Base-by-base conservation (phyloP, 345 rosid genomes). In the Sapria himalayana region DNA sequence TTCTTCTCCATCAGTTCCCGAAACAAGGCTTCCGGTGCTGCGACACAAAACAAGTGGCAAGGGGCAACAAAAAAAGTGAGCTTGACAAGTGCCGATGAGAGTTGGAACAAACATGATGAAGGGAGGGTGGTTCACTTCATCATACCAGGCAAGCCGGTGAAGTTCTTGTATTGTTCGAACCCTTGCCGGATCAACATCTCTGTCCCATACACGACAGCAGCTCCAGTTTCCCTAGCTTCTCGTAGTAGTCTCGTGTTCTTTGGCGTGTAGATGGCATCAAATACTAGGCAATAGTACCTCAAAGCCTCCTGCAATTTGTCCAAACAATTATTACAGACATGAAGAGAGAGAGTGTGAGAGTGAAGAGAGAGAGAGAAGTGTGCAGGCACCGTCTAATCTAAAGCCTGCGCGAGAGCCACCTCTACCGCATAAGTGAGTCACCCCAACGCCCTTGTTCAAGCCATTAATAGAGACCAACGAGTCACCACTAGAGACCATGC, bases 111-210 rank as follows among this genome's bases (percentile, higher is more conserved):
- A 6, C 3, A 29, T 8, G 31, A 24, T 13, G n/a, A 15, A 41
- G n/a, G 14, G 4, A 33, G 11, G 20, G 9, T 11, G 27, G 11
- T 34, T 4, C 0, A 1, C 14, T 37, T 45, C 15, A 4, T 41
- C 43, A 53, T 61, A 69, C 74, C 71, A 25, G 67, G 70, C 52
- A 69, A 56, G 39, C 71, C 71, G 9, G 74, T 69, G 58, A 69
- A 64, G 62, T 69, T 69, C 50, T 64, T 55, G 52, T 61, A 64
- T 19, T 65, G 71, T 56, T 60, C 71, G 17, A 60, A 65, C 29
- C 67, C 71, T 39, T 65, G 67, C 15, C 71, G 67, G 41, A 65
- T 65, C 55, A 61, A 46, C 71, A 61, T 65, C 11, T 65, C 71
- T 7, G 71, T 61, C n/a, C 71, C 64, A n/a, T 65, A 57, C 25